Evolutionary conservation across 345 rosid genomes (phyloP), one percentile per base, ranked within the genome.

Genomic region (Diplotaxis tenuifolia): DNA sequence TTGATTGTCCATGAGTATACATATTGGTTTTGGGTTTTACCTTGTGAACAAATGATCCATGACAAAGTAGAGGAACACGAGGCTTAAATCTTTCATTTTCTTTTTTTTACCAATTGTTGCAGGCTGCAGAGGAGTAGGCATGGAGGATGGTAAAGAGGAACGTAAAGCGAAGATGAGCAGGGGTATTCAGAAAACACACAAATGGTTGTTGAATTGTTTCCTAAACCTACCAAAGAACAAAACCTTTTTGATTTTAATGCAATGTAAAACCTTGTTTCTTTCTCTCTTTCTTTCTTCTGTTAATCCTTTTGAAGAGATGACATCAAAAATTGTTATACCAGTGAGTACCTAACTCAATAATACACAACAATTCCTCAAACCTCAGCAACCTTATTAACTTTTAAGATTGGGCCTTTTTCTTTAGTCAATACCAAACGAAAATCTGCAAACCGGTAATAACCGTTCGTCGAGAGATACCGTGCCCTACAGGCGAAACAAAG

Each of bases 61-160:
- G 22, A 45, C 16, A 29, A 60, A 47, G 32, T 20, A 42, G 7
- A 36, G 19, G 29, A 42, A 42, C 10, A 10, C 23, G 38, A 55
- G 47, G 16, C 5, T 58, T 32, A 66, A 58, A 45, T 58, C 29
- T 54, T 0, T 28, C 0, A 1, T 19, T 54, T 16, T 23, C 0
- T 25, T 25, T 56, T 25, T 1, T 11, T 4, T 38, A 1, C 54
- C 27, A 52, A 0, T 42, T 59, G 32, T 60, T 75, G 42, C 73
- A 75, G 78, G 68, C 10, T 23, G 55, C 31, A 1, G 68, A 74
- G 0, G 73, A 67, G 73, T 60, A 75, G 62, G 14, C 18, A 59
- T 27, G 5, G 42, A 27, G 8, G 34, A 15, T 10, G 47, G 27
- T 19, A 28, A 56, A 25, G 62, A 3, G 19, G 34, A 3, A 25